Evolutionary conservation across 2,329 filamentous ascomycete species (phyloP).

Genomic region (Trichoderma endophyticum): DNA sequence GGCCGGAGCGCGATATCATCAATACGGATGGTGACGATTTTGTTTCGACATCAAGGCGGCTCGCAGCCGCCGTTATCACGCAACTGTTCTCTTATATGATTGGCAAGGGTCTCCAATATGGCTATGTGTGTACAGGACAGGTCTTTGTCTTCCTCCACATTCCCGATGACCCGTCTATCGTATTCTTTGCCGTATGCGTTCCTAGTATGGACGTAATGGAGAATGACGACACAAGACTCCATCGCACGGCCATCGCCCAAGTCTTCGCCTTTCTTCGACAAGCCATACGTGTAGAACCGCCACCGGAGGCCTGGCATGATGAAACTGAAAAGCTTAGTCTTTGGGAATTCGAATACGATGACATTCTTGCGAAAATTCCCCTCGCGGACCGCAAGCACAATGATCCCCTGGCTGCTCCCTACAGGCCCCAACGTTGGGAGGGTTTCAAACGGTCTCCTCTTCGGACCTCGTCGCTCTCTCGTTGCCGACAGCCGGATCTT

Average conservation of each 20-base stretch:
- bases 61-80: neutral
- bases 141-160: neutral
- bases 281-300: neutral
- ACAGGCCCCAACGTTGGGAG: neutral
- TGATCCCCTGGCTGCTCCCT: neutral
- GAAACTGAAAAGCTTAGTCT: neutral
- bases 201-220: neutral
- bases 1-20: neutral
- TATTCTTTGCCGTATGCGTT: neutral
- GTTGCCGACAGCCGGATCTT: too few relatives aligned
- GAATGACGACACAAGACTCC: neutral
- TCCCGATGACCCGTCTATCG: neutral
- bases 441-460: neutral
- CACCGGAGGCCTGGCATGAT: neutral
- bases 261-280: neutral
- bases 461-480: neutral
- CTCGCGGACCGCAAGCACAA: neutral
- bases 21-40: neutral
- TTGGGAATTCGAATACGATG: neutral
- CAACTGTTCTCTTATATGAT: neutral
- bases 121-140: neutral
- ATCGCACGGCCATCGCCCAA: neutral
- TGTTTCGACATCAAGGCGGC: neutral
- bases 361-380: neutral
- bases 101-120: neutral